Evolutionary conservation across 1,284 basidiomycete species (phyloP), one percentile per base, ranked within the genome.

Genomic region (Papiliotrema fonsecae): DNA sequence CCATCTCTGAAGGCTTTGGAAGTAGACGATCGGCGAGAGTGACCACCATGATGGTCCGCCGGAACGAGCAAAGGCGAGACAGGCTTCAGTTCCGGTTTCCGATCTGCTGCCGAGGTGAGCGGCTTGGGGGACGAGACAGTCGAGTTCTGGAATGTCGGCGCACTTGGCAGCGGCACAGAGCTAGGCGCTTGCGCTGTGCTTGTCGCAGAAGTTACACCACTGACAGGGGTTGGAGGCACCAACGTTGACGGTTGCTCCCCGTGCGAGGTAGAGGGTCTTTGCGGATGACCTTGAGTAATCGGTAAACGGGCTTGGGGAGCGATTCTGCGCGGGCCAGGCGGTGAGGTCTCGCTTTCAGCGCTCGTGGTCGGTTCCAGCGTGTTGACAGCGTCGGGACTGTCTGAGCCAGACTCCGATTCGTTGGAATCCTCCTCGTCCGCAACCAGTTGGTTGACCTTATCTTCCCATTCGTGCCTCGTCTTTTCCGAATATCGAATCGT

Each of bases 401-500:
- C 61, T 0, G 69, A 71, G 22, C 66, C 69, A 18, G 61, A 62
- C 13, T 67, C 65, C 11, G 66, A 66, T 9, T 38, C 52, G 37
- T 61, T 64, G n/a, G 75, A 77, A 6, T 82, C 82, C 3, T 82
- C 80, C 35, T 80, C 75, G 26, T 79, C 79, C 2, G 79, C 82
- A 35, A 97, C 72, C 38, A 81, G 73, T 43, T 75, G 70, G 46
- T 78, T 86, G 25, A 97, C 87, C 61, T 83, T 84, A 68, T 88
- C 87, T 69, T 97, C 88, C 92, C 94, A 98, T 72, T 98, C 96
- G 61, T 87, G 86, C 72, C 96, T 85, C 24, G 97, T 88, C 75
- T 96, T 96, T 76, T 98, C 96, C 30, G 91, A 86, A 72, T 98
- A 98, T 52, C 90, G 81, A 58, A 99, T 96, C 22, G 92, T 97